A percentile compares a stretch with the other conserved stretches of the same genome.
phyloP scores from a whole-genome alignment of 768 basidiomycete species.

The Porphyrellus cyaneotinctus region DNA sequence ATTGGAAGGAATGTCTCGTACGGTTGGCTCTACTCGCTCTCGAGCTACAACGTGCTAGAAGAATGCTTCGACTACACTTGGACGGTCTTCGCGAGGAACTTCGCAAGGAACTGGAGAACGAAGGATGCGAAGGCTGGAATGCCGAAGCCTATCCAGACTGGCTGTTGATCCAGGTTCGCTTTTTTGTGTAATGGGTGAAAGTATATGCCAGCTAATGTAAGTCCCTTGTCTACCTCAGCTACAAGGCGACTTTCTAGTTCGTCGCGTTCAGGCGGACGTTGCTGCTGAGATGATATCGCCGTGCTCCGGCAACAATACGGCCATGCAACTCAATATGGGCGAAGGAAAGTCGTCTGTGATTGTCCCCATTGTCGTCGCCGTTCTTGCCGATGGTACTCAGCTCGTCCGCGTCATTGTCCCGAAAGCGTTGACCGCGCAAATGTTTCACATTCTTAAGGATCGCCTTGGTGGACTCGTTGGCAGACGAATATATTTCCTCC shows the following conservation, averaged over 20 bases:
- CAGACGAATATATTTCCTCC: constrained; percentile 46
- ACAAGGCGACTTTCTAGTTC: constrained; percentile 41
- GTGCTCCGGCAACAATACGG: constrained; percentile 31
- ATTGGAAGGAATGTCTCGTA: constrained; percentile 33
- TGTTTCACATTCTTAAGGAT: constrained; percentile 45
- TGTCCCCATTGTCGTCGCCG: constrained; percentile 40
- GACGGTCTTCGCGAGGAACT: constrained; percentile 30
- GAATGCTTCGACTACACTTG: constrained; percentile 28
- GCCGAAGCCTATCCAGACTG: constrained; percentile 34
- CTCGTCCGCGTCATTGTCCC: constrained; percentile 48
- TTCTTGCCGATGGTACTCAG: constrained; percentile 40
- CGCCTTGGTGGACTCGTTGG: constrained; percentile 43
- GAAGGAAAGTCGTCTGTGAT: constrained; percentile 52
- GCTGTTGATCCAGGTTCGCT: constrained; percentile 41
- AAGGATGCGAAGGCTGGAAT: constrained; percentile 20
- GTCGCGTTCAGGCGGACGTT: constrained; percentile 40
- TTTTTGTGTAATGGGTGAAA: no score
- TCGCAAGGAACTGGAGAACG: constrained; percentile 23
- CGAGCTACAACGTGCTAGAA: constrained; percentile 35
- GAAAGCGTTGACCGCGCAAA: constrained; percentile 45
- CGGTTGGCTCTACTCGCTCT: constrained; percentile 29
- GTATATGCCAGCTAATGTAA: no score
- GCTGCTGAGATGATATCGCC: constrained; percentile 49
- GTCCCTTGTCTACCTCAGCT: constrained; percentile 30
- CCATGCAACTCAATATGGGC: constrained; percentile 55